Conservation (phyloP, 2,329 filamentous ascomycete species). For the Torrubiella hemipterigena region DNA sequence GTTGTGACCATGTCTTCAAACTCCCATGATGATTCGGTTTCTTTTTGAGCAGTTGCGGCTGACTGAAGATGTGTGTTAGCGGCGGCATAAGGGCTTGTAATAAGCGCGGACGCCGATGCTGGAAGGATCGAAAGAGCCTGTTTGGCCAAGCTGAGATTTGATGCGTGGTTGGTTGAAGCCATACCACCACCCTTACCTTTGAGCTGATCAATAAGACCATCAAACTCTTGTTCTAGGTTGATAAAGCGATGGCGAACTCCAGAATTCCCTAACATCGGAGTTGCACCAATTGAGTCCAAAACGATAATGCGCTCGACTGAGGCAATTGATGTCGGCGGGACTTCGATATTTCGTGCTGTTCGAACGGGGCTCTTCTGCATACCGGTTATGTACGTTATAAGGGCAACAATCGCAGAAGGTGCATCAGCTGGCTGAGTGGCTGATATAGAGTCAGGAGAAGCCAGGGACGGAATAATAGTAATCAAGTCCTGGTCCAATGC, state of each 20-base stretch:
- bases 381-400: constrained; percentile 66
- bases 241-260: constrained; percentile 49
- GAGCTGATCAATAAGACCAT: constrained; percentile 53
- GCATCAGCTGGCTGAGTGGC: constrained; percentile 27
- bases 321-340: constrained; percentile 36
- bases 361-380: constrained; percentile 26
- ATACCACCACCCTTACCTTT: constrained; percentile 16
- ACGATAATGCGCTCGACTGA: constrained; percentile 78
- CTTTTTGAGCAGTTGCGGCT: constrained; percentile 18
- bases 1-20: constrained; percentile 41
- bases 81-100: constrained; percentile 78
- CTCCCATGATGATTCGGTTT: constrained; percentile 40
- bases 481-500: constrained; percentile 20
- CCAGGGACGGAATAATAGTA: constrained; percentile 28
- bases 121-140: constrained; percentile 65
- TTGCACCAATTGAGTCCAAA: constrained; percentile 75
- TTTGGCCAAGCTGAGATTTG: constrained; percentile 64
- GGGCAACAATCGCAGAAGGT: constrained; percentile 58
- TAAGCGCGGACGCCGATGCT: constrained; percentile 71
- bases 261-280: constrained; percentile 46
- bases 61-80: constrained; percentile 33
- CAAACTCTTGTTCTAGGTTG: constrained; percentile 86
- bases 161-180: constrained; percentile 35
- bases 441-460: constrained; percentile 27
- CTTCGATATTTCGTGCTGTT: constrained; percentile 1